These are phyloP conservation scores for Fomitiporia mediterranea DNA, from an alignment of 1,284 basidiomycete genomes.

Conservation along the genomic window DNA sequence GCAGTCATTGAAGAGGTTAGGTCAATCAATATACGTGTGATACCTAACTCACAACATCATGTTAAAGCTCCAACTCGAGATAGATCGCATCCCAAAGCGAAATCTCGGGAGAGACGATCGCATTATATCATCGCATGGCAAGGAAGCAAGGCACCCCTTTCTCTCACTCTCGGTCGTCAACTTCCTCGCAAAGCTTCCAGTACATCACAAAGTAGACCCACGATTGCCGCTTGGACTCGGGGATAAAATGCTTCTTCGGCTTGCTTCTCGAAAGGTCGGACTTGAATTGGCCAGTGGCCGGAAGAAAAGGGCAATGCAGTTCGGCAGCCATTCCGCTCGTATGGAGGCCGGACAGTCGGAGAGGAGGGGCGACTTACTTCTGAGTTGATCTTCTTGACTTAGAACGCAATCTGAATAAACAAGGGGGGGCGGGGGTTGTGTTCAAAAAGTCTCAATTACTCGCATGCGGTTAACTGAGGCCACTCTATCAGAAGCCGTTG, in stretches of 20 bases:
- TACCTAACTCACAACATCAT: no score
- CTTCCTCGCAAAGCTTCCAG: constrained; percentile 70
- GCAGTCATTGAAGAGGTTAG: constrained; percentile 77
- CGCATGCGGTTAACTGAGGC: no score
- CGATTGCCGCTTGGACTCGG: constrained; percentile 64
- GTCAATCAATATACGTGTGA: no score
- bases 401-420: no score
- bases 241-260: constrained; percentile 83
- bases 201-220: constrained; percentile 79
- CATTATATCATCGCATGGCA: constrained; percentile 81
- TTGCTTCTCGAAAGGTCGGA: constrained; percentile 65
- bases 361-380: constrained; percentile 14
- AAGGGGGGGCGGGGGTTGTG: no score
- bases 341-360: constrained; percentile 56
- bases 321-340: constrained; percentile 89
- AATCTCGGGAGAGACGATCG: constrained; percentile 95
- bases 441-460: no score
- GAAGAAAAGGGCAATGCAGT: constrained; percentile 96
- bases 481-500: no score
- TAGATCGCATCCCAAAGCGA: constrained; percentile 84
- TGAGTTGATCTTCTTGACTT: neutral
- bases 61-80: constrained; percentile 81
- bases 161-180: constrained; percentile 75
- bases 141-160: constrained; percentile 89
- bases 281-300: constrained; percentile 62